Conservation (phyloP, 352 stramenopile genomes). For the Thalassiosira mediterranea region DNA sequence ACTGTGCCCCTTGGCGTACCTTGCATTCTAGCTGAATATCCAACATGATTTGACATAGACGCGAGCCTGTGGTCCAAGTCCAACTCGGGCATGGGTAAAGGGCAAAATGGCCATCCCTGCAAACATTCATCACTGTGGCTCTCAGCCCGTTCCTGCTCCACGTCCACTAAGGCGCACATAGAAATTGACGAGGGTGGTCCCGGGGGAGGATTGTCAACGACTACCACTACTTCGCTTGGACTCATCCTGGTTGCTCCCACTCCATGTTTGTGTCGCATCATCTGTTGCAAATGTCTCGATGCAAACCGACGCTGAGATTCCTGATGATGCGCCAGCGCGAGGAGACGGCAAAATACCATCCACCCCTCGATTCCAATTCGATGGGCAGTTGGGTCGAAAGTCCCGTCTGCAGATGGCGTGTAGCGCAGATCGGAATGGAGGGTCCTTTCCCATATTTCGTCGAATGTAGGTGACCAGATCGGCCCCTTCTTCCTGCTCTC, state of each 20-base stretch:
- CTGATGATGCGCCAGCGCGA: constrained; percentile 75
- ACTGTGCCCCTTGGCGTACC: constrained; percentile 50
- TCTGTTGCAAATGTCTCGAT: constrained; percentile 79
- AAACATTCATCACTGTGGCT: constrained; percentile 24
- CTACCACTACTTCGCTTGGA: constrained; percentile 63
- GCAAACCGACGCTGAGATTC: constrained; percentile 78
- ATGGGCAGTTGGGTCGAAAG: neutral
- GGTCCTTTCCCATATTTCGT: constrained; percentile 76
- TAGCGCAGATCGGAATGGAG: constrained; percentile 34
- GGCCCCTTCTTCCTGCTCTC: neutral
- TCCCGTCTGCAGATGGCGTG: neutral
- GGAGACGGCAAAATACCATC: constrained; percentile 81
- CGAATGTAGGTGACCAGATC: constrained; percentile 62
- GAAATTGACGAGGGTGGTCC: constrained; percentile 43
- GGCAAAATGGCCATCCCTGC: constrained; percentile 29
- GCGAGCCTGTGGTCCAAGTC: constrained; percentile 78
- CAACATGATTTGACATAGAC: constrained; percentile 26
- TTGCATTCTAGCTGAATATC: neutral
- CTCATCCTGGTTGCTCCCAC: constrained; percentile 21
- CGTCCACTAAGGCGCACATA: constrained; percentile 37
- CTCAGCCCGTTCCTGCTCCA: constrained; percentile 29
- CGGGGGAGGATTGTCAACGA: constrained; percentile 74
- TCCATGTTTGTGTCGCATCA: constrained; percentile 72
- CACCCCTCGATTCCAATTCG: constrained; percentile 74
- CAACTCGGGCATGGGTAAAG: constrained; percentile 69